A percentile compares a stretch with the other conserved stretches of the same genome.
phyloP scores from a whole-genome alignment of 148 eudicot species.

The Hydrangea macrophylla region DNA sequence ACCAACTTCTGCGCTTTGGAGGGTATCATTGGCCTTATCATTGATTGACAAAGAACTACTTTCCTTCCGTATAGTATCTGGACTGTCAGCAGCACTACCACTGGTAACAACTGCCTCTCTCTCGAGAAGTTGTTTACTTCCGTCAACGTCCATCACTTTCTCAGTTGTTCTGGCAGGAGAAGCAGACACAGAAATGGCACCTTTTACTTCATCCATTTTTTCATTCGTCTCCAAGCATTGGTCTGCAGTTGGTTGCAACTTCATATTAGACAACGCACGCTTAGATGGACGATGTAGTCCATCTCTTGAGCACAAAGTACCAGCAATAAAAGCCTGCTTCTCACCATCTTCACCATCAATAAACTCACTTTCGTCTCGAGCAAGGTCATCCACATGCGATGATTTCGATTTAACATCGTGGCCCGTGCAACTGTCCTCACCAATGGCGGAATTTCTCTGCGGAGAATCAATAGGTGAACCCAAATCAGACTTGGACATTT shows the following conservation, averaged over 20 bases:
- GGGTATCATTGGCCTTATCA: slow-evolving; percentile 12
- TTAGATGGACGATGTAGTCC: slow-evolving; percentile 9
- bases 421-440: slow-evolving; percentile 24
- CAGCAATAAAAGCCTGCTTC: slow-evolving; percentile 21
- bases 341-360: slow-evolving; percentile 24
- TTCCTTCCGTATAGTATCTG: slow-evolving; percentile 8
- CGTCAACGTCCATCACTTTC: slow-evolving; percentile 20
- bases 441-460: slow-evolving; percentile 27
- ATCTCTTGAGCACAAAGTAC: slow-evolving; percentile 18
- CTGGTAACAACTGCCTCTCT: slow-evolving; percentile 12
- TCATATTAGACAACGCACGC: slow-evolving; percentile 10
- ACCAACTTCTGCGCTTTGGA: slow-evolving; percentile 19
- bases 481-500: slow-evolving; percentile 48
- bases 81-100: slow-evolving; percentile 14
- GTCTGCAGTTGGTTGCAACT: slow-evolving; percentile 25
- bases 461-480: slow-evolving; percentile 58
- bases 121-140: slow-evolving; percentile 9
- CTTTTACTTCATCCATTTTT: slow-evolving; percentile 22
- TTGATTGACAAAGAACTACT: slow-evolving; percentile 8
- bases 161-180: slow-evolving; percentile 12
- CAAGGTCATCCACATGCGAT: slow-evolving; percentile 15
- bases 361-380: slow-evolving; percentile 17
- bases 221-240: slow-evolving; percentile 17
- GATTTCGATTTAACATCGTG: slow-evolving; percentile 24
- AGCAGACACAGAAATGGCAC: slow-evolving; percentile 11